These are phyloP conservation scores for Sodiomyces alkalinus DNA, from an alignment of 2,329 filamentous ascomycete genomes.

Conservation along the genomic window DNA sequence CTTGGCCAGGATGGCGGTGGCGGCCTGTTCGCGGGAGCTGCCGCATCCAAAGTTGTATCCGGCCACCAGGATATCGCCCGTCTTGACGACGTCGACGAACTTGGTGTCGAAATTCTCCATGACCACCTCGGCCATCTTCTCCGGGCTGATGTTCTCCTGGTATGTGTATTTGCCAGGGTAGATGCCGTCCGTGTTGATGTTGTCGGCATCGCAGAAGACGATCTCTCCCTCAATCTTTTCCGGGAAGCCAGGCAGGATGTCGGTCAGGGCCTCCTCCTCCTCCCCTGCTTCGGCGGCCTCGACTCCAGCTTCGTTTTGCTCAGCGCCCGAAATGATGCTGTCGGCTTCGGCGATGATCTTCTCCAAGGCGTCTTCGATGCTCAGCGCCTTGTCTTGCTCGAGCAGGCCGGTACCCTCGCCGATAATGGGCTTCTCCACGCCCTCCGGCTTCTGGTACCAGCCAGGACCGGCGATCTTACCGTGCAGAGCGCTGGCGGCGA, in stretches of 20 bases:
- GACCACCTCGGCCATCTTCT: conserved; percentile 75
- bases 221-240: conserved; percentile 75
- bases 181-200: conserved; percentile 85
- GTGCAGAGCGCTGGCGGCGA: conserved; percentile 70
- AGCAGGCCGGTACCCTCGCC: conserved; percentile 56
- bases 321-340: conserved; percentile 36
- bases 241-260: conserved; percentile 76
- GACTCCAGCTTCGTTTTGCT: conserved; percentile 22
- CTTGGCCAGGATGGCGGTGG: conserved; percentile 72
- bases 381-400: conserved; percentile 49
- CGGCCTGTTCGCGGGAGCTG: conserved; percentile 69
- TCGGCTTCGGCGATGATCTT: conserved; percentile 58
- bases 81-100: conserved; percentile 48
- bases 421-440: conserved; percentile 48
- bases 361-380: conserved; percentile 55
- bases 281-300: conserved; percentile 11
- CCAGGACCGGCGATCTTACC: conserved; percentile 64
- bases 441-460: conserved; percentile 59
- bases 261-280: conserved; percentile 34
- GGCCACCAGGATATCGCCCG: conserved; percentile 67
- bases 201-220: conserved; percentile 65
- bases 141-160: conserved; percentile 62
- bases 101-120: conserved; percentile 85
- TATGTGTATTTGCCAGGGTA: conserved; percentile 90
- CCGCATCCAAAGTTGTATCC: conserved; percentile 88